Percentiles rank a stretch among this genome's conserved stretches.
phyloP scores from a whole-genome alignment of 345 rosid species.

The Geranium rotundifolium region DNA sequence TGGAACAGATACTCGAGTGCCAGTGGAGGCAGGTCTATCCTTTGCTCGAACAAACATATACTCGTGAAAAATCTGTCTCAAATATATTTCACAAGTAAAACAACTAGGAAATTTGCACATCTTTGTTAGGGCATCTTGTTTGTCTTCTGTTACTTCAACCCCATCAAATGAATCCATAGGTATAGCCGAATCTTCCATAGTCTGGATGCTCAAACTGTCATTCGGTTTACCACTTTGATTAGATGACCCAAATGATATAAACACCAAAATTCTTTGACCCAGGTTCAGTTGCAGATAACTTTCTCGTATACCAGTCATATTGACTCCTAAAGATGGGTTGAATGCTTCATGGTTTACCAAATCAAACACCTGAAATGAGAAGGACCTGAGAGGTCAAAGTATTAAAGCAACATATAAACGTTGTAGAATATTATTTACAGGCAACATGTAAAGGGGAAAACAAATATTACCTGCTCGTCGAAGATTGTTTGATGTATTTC shows the following conservation, averaged over 20 bases:
- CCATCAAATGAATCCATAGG: constrained; percentile 39
- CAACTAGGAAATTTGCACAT: constrained; percentile 40
- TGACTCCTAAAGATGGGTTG: constrained; percentile 60
- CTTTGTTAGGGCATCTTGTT: constrained; percentile 20
- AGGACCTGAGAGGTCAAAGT: constrained; percentile 12
- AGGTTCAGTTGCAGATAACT: constrained; percentile 63
- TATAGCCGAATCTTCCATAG: constrained; percentile 24
- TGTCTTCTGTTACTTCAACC: constrained; percentile 26
- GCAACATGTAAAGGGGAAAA: neutral
- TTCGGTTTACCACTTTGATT: constrained; percentile 23
- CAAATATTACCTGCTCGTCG: constrained; percentile 55
- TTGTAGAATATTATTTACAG: neutral
- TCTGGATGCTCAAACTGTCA: constrained; percentile 22
- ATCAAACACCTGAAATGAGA: constrained; percentile 62
- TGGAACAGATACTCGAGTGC: constrained; percentile 24
- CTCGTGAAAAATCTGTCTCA: constrained; percentile 73
- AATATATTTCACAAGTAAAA: constrained; percentile 62
- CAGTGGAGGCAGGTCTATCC: constrained; percentile 29
- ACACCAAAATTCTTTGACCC: constrained; percentile 61
- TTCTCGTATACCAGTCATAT: constrained; percentile 72
- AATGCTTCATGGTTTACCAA: constrained; percentile 70
- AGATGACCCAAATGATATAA: constrained; percentile 54
- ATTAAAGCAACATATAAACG: constrained; percentile 6
- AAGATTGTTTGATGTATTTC: constrained; percentile 76
- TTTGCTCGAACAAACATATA: constrained; percentile 41